Base-by-base conservation (phyloP, 1,139 yeast genomes). In the Yamadazyma siamensis region DNA sequence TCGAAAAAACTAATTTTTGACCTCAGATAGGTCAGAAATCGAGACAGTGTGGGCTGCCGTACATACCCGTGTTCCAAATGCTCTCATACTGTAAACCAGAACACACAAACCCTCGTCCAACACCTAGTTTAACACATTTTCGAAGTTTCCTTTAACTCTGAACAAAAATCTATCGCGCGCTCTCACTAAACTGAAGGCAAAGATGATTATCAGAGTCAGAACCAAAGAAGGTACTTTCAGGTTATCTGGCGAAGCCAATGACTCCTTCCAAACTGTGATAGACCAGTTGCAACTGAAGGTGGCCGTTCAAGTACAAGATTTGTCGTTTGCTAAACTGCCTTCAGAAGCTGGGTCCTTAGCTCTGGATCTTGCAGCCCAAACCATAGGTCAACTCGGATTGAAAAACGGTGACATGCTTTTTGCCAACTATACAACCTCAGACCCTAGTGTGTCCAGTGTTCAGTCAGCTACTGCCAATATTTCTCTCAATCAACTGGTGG, bases 361-460 rank as follows among this genome's bases (percentile, higher is more conserved):
- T 4, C 46, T 56, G 8, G 55, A 61, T 5, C 55, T 79, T 15
- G 56, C 63, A 34, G 71, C 72, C 9, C 58, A 59, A 27, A 56
- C 80, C 1, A 58, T 84, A 2, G 51, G 47, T 1, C 72, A 71
- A 10, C 53, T 85, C 40, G 84, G 84, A 0, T 60, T 75, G 30
- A 64, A 63, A 42, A 91, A 91, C 57, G 98, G 98, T n/a, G 95
- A 86, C 44, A 68, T 89, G 75, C 50, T 89, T 10, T 82, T 70
- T 50, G 60, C 85, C 9, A 64, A 63, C 13, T 81, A 79, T 47
- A 68, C 65, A 12, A 30, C 41, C 12, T 36, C 30, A 6, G 46
- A 29, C 11, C 32, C 36, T 7, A 35, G 26, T 5, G 27, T 38
- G 23, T 25, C 18, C 4, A 36, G 35, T 18, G 40, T 41, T 2